Base-by-base conservation (phyloP, 139 green algal species). In the Volvox reticuliferus region DNA sequence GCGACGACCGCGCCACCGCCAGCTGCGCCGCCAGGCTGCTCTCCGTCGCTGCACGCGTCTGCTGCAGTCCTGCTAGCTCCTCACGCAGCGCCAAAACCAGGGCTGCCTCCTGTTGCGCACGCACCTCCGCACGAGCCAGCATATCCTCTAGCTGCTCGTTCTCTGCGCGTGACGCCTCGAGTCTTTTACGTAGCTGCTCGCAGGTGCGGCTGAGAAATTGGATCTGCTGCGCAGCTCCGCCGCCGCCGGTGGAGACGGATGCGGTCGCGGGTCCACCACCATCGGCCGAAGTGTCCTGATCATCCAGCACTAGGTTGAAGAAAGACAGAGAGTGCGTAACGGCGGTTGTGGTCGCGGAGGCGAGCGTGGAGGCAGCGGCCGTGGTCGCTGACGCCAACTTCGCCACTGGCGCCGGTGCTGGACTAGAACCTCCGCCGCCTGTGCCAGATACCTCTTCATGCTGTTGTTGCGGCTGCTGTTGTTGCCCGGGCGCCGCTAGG, bases 141-240 rank as follows among this genome's bases (percentile, higher is more conserved):
- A 98, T 90, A 32, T 98, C 96, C 90, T 98, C 96, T 24, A 98
- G 92, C 91, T 98, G 95, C 92, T 93, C 71, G 76, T 97, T 97
- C 92, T 98, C 91, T 9, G 50, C 19, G 61, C 89, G 91, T 32
- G 91, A 79, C 24, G 89, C 82, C 50, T 97, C 95, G 76, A 98
- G 89, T 3, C 95, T 93, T 65, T 93, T 91, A n/a, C 93, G 92
- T 55, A 98, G 93, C 89, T 93, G 91, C 21, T 97, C 94, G 67
- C 18, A 95, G 91, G 75, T 97, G 76, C 81, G 92, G 86, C n/a
- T 76, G 37, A 86, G 85, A 16, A 61, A 36, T 35, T 82, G 75
- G 20, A 87, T 68, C 83, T 89, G 69, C 77, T 76, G 79, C 24
- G 33, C 55, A 19, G 76, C 77, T 79, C 30, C 79, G 84, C 78